Base-by-base conservation (phyloP, 495 filamentous ascomycete genomes). In the Xylaria grammica region DNA sequence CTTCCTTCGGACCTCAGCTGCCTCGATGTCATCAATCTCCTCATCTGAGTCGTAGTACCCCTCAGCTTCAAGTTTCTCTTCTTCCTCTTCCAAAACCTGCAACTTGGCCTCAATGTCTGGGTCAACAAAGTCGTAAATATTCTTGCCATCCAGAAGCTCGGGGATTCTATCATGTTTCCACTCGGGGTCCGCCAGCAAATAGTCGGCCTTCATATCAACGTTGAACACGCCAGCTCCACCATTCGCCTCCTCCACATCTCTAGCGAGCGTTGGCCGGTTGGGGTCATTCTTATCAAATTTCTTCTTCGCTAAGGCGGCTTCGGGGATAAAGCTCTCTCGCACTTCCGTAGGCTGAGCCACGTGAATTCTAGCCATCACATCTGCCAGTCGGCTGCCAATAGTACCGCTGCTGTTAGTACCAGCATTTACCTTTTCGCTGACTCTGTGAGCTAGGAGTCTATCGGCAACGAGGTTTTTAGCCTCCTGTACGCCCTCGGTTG, bases 101-200 rank as follows among this genome's bases (percentile, higher is more conserved):
- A 99, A 84, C 79, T 94, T 97, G 63, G 85, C 83, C 68, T 97
- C 95, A 76, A 99, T 98, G 62, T 99, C 95, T 0, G 95, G 94
- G 68, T 98, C 95, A 73, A 98, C 88, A 74, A 90, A 99, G 75
- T 99, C 95, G 81, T 92, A 93, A 34, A 99, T 91, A 78, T 99
- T 98, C 83, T 91, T 92, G 73, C 95, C 95, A 69, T 97, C 88
- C 79, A 91, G 89, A 44, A 94, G 82, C 75, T 99, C 96, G 27
- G 96, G 96, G 13, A 97, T 89, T 77, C 90, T 94, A 81, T 99
- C 95, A 72, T 96, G 84, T 74, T 96, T 97, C 95, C 94, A 97
- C 17, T 95, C 91, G 26, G 88, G 85, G 70, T 97, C 82, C 20
- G 88, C 92, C 56, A 97, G 85, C 1, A 90, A 75, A 78, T 96